These are phyloP conservation scores for Daedaleopsis nitida DNA, from an alignment of 768 basidiomycete genomes.

Conservation along the genomic window DNA sequence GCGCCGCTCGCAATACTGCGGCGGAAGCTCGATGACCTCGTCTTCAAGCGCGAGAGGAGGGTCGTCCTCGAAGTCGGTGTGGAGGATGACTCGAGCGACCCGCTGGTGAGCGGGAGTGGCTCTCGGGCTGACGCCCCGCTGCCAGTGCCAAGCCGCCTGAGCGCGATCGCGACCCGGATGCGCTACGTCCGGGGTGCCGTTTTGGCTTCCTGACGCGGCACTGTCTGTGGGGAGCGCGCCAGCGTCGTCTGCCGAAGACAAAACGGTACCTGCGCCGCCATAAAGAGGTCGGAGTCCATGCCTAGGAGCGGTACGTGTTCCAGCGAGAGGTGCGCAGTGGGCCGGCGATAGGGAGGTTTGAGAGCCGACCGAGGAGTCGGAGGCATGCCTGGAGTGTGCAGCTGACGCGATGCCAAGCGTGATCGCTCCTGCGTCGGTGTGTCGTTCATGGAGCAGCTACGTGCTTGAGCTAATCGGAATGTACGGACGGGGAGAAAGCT, in stretches of 20 bases:
- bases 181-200: conserved; percentile 48
- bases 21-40: conserved; percentile 62
- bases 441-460: conserved; percentile 2
- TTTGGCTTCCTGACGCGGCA: conserved; percentile 23
- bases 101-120: too few species aligned
- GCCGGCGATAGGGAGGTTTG: not conserved
- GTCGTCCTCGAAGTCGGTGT: conserved; percentile 68
- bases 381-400: not conserved
- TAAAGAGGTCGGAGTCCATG: too few species aligned
- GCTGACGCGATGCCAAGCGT: conserved; percentile 1
- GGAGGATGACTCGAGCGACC: too few species aligned
- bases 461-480: conserved; percentile 8
- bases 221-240: conserved; percentile 1
- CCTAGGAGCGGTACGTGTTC: not conserved
- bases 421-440: not conserved
- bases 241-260: not conserved
- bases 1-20: conserved; percentile 65
- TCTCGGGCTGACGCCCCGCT: too few species aligned
- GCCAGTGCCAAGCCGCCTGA: conserved; percentile 56
- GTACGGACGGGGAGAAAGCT: conserved; percentile 13
- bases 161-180: conserved; percentile 50
- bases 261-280: too few species aligned
- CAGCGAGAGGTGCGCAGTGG: not conserved
- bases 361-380: not conserved
- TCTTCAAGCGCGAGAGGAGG: not conserved